phyloP scores from a whole-genome alignment of 2,329 filamentous ascomycete genomes.

The Chaetomiaceae sp. region DNA sequence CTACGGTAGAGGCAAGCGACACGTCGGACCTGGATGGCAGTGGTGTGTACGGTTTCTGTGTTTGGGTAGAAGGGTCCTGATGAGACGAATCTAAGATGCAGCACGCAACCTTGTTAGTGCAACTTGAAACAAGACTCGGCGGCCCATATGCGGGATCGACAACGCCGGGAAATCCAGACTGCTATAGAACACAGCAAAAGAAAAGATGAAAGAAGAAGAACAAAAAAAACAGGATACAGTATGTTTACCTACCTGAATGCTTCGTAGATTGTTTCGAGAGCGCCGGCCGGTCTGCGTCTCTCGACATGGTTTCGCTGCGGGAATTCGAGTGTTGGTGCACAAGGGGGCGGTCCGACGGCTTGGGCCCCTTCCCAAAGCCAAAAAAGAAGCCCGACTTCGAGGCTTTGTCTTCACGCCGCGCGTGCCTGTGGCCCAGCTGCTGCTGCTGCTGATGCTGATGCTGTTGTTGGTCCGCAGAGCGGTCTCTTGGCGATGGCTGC shows the following conservation, averaged over 20 bases:
- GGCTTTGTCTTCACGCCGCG: slow-evolving; percentile 38
- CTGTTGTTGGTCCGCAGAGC: slow-evolving; percentile 21
- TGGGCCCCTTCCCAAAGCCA: slow-evolving; percentile 46
- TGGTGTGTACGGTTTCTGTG: slow-evolving; percentile 27
- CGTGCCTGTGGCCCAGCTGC: slow-evolving; percentile 34
- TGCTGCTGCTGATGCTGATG: slow-evolving; percentile 18
- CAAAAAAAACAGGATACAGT: neutral
- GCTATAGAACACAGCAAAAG: neutral
- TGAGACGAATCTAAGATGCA: slow-evolving; percentile 30
- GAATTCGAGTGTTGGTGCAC: slow-evolving; percentile 35
- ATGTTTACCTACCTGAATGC: slow-evolving; percentile 30
- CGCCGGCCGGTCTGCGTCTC: slow-evolving; percentile 32
- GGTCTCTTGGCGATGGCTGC: slow-evolving; percentile 17
- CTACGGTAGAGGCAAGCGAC: slow-evolving; percentile 47
- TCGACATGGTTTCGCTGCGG: slow-evolving; percentile 37
- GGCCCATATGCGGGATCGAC: slow-evolving; percentile 1
- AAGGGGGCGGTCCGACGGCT: slow-evolving; percentile 36
- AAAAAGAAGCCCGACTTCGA: slow-evolving; percentile 48
- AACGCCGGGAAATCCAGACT: slow-evolving; percentile 4
- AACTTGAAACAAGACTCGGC: slow-evolving; percentile 16
- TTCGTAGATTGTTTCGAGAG: slow-evolving; percentile 30
- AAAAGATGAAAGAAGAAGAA: no score
- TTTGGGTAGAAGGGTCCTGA: slow-evolving; percentile 21
- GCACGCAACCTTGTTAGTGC: slow-evolving; percentile 20
- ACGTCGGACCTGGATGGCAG: slow-evolving; percentile 48